A percentile compares a stretch with the other conserved stretches of the same genome.
Conservation (phyloP, 306 rosid genomes). For the Gastrolobium villosum region DNA sequence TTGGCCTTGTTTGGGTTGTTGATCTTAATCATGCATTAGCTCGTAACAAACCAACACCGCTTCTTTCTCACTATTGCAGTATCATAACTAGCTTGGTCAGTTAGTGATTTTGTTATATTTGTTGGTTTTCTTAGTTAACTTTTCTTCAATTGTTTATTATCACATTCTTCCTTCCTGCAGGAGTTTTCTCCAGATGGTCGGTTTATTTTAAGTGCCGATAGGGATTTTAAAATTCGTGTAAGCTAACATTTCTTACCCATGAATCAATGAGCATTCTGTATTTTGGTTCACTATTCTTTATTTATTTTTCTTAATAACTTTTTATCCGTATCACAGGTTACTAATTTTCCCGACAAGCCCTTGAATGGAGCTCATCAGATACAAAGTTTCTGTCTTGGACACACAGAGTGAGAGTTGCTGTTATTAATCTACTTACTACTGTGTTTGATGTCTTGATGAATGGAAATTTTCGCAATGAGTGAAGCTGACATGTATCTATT, state of each 20-base stretch:
- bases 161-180: slow-evolving; percentile 52
- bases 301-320: background rate
- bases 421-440: background rate
- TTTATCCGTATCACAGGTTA: slow-evolving; percentile 63
- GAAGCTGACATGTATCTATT: slow-evolving; percentile 42
- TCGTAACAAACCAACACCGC: slow-evolving; percentile 65
- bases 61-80: slow-evolving; percentile 95
- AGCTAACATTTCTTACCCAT: slow-evolving; percentile 25
- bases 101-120: slow-evolving; percentile 27
- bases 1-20: slow-evolving; percentile 91
- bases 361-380: slow-evolving; percentile 86
- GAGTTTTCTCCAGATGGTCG: slow-evolving; percentile 84
- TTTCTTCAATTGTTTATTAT: slow-evolving; percentile 36
- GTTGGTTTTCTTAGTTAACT: background rate
- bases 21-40: slow-evolving; percentile 57
- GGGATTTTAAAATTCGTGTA: slow-evolving; percentile 96
- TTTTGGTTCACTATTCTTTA: background rate
- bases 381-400: slow-evolving; percentile 94
- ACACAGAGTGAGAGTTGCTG: slow-evolving; percentile 78
- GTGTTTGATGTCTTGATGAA: slow-evolving; percentile 8
- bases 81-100: slow-evolving; percentile 92
- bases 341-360: slow-evolving; percentile 75
- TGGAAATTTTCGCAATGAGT: slow-evolving; percentile 32
- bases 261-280: slow-evolving; percentile 9
- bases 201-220: slow-evolving; percentile 83